phyloP scores from a whole-genome alignment of 2,329 filamentous ascomycete species.

The Fusarium sp. region DNA sequence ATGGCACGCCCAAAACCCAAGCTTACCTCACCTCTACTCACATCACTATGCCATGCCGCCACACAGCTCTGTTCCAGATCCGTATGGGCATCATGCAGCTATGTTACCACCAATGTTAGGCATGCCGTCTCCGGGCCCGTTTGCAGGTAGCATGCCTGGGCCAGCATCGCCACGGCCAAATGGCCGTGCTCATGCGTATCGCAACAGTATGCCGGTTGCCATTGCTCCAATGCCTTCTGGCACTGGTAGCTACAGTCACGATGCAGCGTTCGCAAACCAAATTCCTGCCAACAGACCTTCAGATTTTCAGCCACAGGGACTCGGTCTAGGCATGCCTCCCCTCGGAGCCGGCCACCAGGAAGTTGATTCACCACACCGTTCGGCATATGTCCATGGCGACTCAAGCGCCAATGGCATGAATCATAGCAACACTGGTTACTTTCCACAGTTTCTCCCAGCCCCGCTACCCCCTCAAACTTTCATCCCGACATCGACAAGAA shows the following conservation, averaged over 20 bases:
- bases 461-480: conserved; percentile 30
- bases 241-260: conserved; percentile 16
- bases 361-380: conserved; percentile 35
- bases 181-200: conserved; percentile 21
- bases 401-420: conserved; percentile 27
- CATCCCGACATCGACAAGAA: conserved; percentile 25
- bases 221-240: conserved; percentile 2
- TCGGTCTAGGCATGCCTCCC: conserved; percentile 21
- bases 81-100: conserved; percentile 32
- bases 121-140: conserved; percentile 22
- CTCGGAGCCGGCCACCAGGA: conserved; percentile 30
- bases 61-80: conserved; percentile 28
- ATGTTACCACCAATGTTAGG: conserved; percentile 39
- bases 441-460: conserved; percentile 22
- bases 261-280: conserved; percentile 38
- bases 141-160: conserved; percentile 23
- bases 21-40: conserved; percentile 32
- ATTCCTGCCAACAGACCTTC: conserved; percentile 26
- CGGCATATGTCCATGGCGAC: conserved; percentile 30
- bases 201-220: conserved; percentile 19
- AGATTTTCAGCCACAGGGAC: conserved; percentile 30
- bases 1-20: conserved; percentile 35
- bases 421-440: conserved; percentile 28
- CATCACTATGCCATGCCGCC: conserved; percentile 29
- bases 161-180: conserved; percentile 25